phyloP scores from a whole-genome alignment of 352 stramenopile genomes.

The Pelagophyceae sp. region DNA sequence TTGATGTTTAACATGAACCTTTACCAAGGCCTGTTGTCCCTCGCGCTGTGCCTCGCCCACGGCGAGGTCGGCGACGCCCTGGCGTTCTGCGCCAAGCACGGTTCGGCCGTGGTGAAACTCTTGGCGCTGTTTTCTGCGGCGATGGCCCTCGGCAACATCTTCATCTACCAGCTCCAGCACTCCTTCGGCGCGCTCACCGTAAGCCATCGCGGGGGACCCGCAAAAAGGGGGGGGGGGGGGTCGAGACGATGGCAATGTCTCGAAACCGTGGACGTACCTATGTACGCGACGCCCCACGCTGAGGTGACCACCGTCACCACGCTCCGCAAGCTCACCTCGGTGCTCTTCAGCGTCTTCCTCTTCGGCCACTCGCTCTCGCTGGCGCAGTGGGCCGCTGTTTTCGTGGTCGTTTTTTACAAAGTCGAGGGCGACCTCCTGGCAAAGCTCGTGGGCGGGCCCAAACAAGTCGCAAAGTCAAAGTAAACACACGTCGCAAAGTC shows the following conservation, averaged over 20 bases:
- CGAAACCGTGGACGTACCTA: too few species aligned
- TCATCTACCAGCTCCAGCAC: constrained; percentile 9
- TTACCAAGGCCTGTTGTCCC: neutral
- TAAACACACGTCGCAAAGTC: too few species aligned
- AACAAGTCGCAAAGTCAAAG: too few species aligned
- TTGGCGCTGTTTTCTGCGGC: neutral
- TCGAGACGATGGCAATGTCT: too few species aligned
- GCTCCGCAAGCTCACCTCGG: neutral
- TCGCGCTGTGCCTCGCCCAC: neutral
- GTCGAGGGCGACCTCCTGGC: neutral
- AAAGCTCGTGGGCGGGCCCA: too few species aligned
- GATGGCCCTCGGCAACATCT: constrained; percentile 13
- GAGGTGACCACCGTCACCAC: neutral
- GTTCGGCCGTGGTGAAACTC: neutral
- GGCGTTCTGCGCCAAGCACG: neutral
- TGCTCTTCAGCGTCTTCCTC: neutral
- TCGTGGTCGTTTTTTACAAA: neutral
- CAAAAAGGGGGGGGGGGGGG: too few species aligned
- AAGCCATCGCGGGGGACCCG: too few species aligned
- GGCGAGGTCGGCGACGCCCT: neutral
- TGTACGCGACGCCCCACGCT: too few species aligned
- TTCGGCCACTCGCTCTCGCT: neutral
- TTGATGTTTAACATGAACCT: constrained; percentile 14
- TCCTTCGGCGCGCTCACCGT: neutral
- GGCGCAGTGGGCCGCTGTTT: neutral